These are phyloP conservation scores for Neurospora sp. DNA, from an alignment of 495 filamentous ascomycete genomes.

Conservation along the genomic window DNA sequence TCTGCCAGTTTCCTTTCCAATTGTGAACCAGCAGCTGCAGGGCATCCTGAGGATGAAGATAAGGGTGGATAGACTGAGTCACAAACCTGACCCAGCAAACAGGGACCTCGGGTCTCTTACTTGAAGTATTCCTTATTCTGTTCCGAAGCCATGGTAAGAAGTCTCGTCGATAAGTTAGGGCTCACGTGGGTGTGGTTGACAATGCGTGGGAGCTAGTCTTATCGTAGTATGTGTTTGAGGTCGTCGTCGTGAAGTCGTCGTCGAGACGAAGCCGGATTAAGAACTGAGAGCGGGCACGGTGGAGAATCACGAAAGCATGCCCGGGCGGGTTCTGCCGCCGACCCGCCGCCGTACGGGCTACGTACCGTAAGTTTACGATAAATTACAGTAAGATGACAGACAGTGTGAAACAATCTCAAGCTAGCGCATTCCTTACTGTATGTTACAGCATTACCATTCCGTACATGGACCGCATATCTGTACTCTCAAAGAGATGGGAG, in stretches of 20 bases:
- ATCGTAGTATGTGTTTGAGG: background rate
- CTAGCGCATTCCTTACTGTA: background rate
- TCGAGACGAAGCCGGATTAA: too few relatives aligned
- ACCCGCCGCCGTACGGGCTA: background rate
- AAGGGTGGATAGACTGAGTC: background rate
- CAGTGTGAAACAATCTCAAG: background rate
- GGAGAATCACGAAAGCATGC: background rate
- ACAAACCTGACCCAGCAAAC: background rate
- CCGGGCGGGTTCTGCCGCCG: background rate
- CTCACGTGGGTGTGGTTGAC: background rate
- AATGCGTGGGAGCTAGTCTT: background rate
- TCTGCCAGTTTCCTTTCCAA: background rate
- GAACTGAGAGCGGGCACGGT: too few relatives aligned
- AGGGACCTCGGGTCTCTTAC: slow-evolving; percentile 17
- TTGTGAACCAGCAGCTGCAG: background rate
- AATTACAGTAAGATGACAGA: background rate
- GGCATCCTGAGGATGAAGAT: background rate
- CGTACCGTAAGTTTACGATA: background rate
- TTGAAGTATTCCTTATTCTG: slow-evolving; percentile 38
- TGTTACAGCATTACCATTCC: background rate
- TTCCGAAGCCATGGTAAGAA: slow-evolving; percentile 12
- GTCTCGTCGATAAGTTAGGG: background rate
- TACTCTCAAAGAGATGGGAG: background rate
- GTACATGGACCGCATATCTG: background rate
- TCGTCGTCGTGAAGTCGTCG: background rate